Evolutionary conservation across 2,329 filamentous ascomycete genomes (phyloP), one percentile per base, ranked within the genome.

Genomic region (Colletotrichum chlorophyti): DNA sequence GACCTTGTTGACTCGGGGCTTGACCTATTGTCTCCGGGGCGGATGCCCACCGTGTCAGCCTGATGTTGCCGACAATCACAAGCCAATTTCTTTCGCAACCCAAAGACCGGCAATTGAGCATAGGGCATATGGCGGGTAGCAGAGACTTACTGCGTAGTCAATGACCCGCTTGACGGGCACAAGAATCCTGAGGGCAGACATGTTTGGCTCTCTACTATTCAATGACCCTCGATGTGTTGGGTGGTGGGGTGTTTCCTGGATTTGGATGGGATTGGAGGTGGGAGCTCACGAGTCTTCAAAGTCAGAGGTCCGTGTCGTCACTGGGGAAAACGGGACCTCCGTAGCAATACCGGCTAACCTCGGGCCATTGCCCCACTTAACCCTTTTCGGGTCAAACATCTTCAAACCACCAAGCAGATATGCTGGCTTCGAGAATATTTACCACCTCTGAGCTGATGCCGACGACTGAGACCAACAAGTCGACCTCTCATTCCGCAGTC

Each of bases 131-230:
- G 27, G 27, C 17, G 23, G 35, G 14, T 26, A 2, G 29, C 9
- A n/a, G 14, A 34, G 57, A 77, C 86, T 72, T 78, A 92, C 90
- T 67, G 90, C 89, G 84, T 91, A 93, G 83, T 93, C 90, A 79
- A 93, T 92, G 47, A 93, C 90, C 85, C 90, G 81, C 80, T 93
- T 93, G 43, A 93, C 80, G 74, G 90, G 90, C 4, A 93, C 90
- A 62, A 93, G 82, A 74, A 93, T 93, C 35, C 61, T 54, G 23
- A 63, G 53, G 24, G 61, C 61, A 49, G 61, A 63, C 61, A 63
- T 63, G 32, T 12, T 52, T n/a, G 27, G 48, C 57, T 60, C 32
- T 53, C 31, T 41, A 43, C 26, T 49, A 47, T 48, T 45, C 51
- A 57, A 58, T 57, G 43, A 38, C 43, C 45, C 27, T 40, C 35